Conservation (phyloP, 345 rosid genomes). For the Eucalyptus cloeziana region DNA sequence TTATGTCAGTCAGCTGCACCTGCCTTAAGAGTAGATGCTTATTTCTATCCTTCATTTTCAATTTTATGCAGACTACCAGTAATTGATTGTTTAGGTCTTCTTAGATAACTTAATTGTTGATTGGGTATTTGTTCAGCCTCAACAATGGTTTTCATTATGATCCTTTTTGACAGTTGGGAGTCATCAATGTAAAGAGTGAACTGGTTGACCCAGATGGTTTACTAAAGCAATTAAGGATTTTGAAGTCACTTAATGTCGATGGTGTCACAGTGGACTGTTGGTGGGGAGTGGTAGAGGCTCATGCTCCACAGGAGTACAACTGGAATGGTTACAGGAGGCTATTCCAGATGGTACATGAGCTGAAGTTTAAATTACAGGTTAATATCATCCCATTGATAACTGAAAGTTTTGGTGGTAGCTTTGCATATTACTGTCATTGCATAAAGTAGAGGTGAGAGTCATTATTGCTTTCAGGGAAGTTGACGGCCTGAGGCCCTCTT, state of each 20-base stretch:
- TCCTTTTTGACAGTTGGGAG: conserved; percentile 53
- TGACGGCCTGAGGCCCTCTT: background rate
- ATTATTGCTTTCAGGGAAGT: background rate
- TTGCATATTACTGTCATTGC: background rate
- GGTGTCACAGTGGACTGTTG: conserved; percentile 94
- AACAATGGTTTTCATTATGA: background rate
- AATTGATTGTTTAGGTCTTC: background rate
- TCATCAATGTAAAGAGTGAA: conserved; percentile 88
- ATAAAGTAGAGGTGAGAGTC: background rate
- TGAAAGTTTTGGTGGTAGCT: background rate
- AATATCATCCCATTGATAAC: background rate
- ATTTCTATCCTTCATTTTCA: background rate
- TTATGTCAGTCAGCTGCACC: background rate
- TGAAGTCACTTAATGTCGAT: conserved; percentile 74
- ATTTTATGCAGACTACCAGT: background rate
- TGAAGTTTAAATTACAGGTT: conserved; percentile 86
- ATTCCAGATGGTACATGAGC: conserved; percentile 70
- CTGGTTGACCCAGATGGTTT: conserved; percentile 79
- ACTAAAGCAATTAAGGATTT: conserved; percentile 60
- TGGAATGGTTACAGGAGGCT: conserved; percentile 91
- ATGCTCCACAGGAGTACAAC: conserved; percentile 75
- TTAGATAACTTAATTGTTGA: background rate
- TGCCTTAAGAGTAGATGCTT: background rate
- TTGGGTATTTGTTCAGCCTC: background rate
- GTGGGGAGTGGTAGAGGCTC: conserved; percentile 99